A percentile compares a stretch with the other conserved stretches of the same genome.
These are phyloP conservation scores for Naganishia liquefaciens DNA, from an alignment of 1,284 basidiomycete species.

Conservation along the genomic window DNA sequence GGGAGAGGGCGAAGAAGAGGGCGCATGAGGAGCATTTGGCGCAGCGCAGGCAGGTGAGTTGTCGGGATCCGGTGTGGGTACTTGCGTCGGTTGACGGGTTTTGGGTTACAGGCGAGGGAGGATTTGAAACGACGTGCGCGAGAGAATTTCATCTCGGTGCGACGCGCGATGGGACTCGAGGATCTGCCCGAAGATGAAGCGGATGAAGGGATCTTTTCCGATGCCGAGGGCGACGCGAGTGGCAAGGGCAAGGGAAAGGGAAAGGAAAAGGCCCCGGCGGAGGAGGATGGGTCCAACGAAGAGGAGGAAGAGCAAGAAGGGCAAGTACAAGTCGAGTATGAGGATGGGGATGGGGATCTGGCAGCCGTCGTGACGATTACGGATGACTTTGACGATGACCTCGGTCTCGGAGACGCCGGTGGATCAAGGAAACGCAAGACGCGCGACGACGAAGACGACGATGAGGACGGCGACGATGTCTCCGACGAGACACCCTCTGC, in stretches of 20 bases:
- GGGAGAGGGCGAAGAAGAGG: constrained; percentile 50
- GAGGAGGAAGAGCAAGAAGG: constrained; percentile 27
- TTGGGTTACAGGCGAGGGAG: constrained; percentile 16
- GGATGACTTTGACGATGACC: constrained; percentile 49
- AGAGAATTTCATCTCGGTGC: constrained; percentile 49
- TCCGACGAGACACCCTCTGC: constrained; percentile 27
- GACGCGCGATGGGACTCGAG: constrained; percentile 50
- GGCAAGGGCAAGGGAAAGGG: constrained; percentile 1
- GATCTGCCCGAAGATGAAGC: constrained; percentile 32
- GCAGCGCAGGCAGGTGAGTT: constrained; percentile 48
- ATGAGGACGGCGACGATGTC: constrained; percentile 26
- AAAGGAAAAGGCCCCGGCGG: background rate
- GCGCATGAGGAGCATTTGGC: constrained; percentile 50
- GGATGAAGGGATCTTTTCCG: constrained; percentile 25
- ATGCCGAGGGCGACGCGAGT: background rate
- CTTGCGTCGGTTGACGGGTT: background rate
- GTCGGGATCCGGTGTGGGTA: background rate
- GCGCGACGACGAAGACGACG: constrained; percentile 7
- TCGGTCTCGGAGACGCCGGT: constrained; percentile 1
- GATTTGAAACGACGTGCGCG: constrained; percentile 42
- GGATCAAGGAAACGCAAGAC: constrained; percentile 12
- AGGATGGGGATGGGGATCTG: constrained; percentile 52
- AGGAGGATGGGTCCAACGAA: background rate
- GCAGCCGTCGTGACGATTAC: constrained; percentile 53
- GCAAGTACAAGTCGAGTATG: constrained; percentile 39